Evolutionary conservation across 2,329 filamentous ascomycete species (phyloP), one percentile per base, ranked within the genome.

Genomic region (Trichoderma breve): DNA sequence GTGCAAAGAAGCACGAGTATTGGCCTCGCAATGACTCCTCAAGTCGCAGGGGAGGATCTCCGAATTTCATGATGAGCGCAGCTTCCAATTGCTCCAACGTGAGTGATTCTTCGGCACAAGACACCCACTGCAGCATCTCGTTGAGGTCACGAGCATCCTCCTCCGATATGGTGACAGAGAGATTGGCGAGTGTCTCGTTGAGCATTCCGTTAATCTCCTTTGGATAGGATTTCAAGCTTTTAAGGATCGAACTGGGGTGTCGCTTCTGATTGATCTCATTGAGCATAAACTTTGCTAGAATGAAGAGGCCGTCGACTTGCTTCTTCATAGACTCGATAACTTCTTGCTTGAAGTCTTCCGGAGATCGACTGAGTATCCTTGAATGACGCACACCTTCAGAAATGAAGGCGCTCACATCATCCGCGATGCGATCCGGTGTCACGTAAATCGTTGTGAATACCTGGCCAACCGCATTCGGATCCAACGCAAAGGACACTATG

Each of bases 211-310:
- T 82, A 47, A 83, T 82, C 73, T 83, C 81, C 36, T 80, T 82
- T 11, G 84, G 84, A 51, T 86, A 86, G 0, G 80, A 78, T 24
- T 82, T 78, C 0, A 88, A 76, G 55, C 83, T 83, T 24, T 84
- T 80, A 6, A 83, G 80, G 1, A 82, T 86, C 0, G 83, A 83
- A 7, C 81, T 79, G 0, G 84, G 83, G 57, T 85, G 84, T 3
- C 81, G 79, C 71, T 86, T 82, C 36, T 83, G 82, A 26, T 80
- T 82, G 3, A 86, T 78, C 63, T 88, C 86, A 6, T 83, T 83
- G 3, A 88, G 71, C 84, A 86, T 86, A 58, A 86, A 82, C 70
- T 85, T 83, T 61, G 84, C 85, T 60, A 85, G 80, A 24, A 86
- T 84, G 73, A 86, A 86, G 21, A 86, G 80, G 0, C 84, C 85